Percentiles rank a stretch among this genome's conserved stretches.
phyloP scores from a whole-genome alignment of 108 stramenopile species.

The Fragilaria crotonensis region DNA sequence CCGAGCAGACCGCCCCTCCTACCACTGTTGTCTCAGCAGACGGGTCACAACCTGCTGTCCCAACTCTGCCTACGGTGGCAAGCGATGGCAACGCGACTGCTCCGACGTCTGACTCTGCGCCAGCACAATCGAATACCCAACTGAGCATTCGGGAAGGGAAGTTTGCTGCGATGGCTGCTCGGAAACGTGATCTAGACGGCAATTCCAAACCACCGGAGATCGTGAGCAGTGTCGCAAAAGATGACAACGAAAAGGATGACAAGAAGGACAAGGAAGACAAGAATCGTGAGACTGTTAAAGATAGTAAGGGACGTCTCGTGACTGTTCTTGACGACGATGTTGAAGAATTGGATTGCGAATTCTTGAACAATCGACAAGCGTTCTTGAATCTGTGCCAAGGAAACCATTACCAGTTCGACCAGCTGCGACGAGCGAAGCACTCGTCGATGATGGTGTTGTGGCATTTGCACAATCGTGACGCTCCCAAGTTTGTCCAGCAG shows the following conservation, averaged over 20 bases:
- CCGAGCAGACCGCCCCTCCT: conserved; percentile 2
- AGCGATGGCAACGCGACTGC: conserved; percentile 18
- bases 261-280: conserved; percentile 25
- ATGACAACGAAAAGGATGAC: conserved; percentile 17
- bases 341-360: conserved; percentile 86
- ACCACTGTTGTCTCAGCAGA: conserved; percentile 11
- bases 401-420: conserved; percentile 99
- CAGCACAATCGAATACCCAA: conserved; percentile 11
- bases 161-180: conserved; percentile 76
- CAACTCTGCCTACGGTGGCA: conserved; percentile 21
- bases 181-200: conserved; percentile 51
- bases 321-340: conserved; percentile 84
- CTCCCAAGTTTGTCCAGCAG: conserved; percentile 92
- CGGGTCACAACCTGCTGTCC: conserved; percentile 11
- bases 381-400: conserved; percentile 86
- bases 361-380: conserved; percentile 83
- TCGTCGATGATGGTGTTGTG: conserved; percentile 98
- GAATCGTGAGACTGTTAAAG: conserved; percentile 41
- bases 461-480: conserved; percentile 95
- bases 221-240: background rate
- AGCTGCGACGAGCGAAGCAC: conserved; percentile 96
- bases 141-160: conserved; percentile 42
- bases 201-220: conserved; percentile 1
- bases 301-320: conserved; percentile 74
- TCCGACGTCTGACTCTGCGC: conserved; percentile 7